These are phyloP conservation scores for Omphalea diandra DNA, from an alignment of 441 rosid species.

Conservation along the genomic window DNA sequence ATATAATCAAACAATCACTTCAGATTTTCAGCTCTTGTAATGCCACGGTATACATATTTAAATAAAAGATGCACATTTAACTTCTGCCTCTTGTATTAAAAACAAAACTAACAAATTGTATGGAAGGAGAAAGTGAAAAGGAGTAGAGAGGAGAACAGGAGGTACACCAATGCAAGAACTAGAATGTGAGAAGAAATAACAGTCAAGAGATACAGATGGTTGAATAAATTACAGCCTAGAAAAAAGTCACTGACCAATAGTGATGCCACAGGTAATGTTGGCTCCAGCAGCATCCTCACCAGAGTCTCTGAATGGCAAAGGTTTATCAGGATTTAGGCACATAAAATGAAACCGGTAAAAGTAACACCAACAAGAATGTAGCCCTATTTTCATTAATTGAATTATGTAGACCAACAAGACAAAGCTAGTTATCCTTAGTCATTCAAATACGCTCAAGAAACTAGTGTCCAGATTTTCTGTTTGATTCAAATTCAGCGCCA, in stretches of 20 bases:
- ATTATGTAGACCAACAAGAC: neutral
- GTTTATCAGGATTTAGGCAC: constrained; percentile 5
- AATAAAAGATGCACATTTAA: neutral
- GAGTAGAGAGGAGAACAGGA: neutral
- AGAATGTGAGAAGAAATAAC: neutral
- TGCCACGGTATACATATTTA: neutral
- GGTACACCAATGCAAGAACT: neutral
- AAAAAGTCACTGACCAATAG: constrained; percentile 40
- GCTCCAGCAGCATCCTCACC: constrained; percentile 45
- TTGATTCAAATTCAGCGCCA: neutral
- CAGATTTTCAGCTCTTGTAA: neutral
- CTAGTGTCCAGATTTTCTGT: neutral
- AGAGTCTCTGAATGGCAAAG: constrained; percentile 43
- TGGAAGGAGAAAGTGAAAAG: neutral
- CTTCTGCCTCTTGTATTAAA: neutral
- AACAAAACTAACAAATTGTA: neutral
- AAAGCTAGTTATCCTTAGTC: neutral
- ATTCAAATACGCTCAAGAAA: neutral
- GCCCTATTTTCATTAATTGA: neutral
- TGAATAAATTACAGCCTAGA: neutral
- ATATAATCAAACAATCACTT: neutral
- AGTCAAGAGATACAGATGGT: neutral
- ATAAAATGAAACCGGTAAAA: neutral
- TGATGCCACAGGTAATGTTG: constrained; percentile 37
- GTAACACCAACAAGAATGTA: neutral